Evolutionary conservation across 345 rosid species (phyloP), one percentile per base, ranked within the genome.

Genomic region (Viola odorata): DNA sequence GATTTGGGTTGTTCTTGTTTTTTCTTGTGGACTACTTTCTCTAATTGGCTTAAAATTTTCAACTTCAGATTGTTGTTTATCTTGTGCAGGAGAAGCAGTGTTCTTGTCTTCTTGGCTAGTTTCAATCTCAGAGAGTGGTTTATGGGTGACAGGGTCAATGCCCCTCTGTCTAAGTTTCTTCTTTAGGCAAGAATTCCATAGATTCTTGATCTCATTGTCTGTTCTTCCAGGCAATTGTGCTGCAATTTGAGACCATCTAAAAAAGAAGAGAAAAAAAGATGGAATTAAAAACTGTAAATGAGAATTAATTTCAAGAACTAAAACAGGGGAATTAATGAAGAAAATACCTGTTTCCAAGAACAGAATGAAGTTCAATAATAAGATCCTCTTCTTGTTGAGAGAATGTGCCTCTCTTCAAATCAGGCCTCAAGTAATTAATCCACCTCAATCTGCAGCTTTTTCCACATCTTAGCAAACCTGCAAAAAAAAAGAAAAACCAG

Each of bases 401-500:
- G 69, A 92, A 89, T 85, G 94, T 83, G 69, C 98, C 98, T 78
- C 98, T 69, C 77, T 92, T 92, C 74, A 92, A 84, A 83, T 92
- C 98, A 61, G 98, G 98, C 79, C 98, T 82, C 68, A 92, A 54
- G 78, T 92, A 89, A 67, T 91, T 91, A 65, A 91, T 91, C 98
- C 98, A 91, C 67, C 98, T 84, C 60, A 91, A 76, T 65, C 98
- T 82, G 74, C 98, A 91, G 66, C 98, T 91, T 72, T 91, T 91
- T n/a, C 98, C 98, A 71, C 98, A 91, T 71, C 98, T 84, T 60
- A 89, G 98, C 58, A 91, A 63, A 50, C 98, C 98, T 91, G 86
- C 41, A 39, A 62, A 60, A 37, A 41, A 36, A 7, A 40, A 51
- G n/a, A n/a, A n/a, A n/a, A n/a, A n/a, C n/a, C n/a, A n/a, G n/a